Base-by-base conservation (phyloP, 2,329 filamentous ascomycete species). In the Amesomyces nigricolor region DNA sequence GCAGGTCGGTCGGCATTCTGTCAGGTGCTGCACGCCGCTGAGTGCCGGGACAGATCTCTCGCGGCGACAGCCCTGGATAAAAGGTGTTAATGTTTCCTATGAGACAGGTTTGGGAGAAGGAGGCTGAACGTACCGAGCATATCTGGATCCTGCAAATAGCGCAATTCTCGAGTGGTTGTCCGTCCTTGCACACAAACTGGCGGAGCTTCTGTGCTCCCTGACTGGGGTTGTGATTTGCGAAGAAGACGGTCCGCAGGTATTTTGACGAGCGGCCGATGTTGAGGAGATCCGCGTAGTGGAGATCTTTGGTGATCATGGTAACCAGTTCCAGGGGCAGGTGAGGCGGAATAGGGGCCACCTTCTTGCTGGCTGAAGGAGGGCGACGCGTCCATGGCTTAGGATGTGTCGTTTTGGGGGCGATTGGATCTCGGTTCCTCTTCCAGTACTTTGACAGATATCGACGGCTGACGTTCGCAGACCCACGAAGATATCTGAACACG, bases 241-340 rank as follows among this genome's bases (percentile, higher is more conserved):
- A 53, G 39, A 53, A 53, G 37, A 43, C 13, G 10, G 26, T 16
- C 4, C 38, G 37, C 10, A 53, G 19, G 17, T 42, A 17, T 5
- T 44, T 35, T 7, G 51, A 53, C 1, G 44, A 32, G 14, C 10
- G 51, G 51, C 10, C 9, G 37, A 53, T 30, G 45, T 48, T 48
- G 29, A 30, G 2, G 6, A 53, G 38, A 19, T 53, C 51, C 17
- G 38, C 22, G 19, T 26, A 32, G 38, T 53, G 51, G 9, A 53
- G 51, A 16, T 53, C 10, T 8, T 37, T 13, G 7, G 32, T 29
- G 4, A 53, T 53, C 38, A 43, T 42, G 14, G 37, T 42, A 3
- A 29, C 39, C 38, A 53, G 38, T n/a, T 53, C 51, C 38, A 43
- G 26, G 11, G 51, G 51, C 11, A 53, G 35, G 13, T 26, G 51